A percentile compares a stretch with the other conserved stretches of the same genome.
phyloP scores from a whole-genome alignment of 2,329 filamentous ascomycete genomes.

The Metarhizium anisopliae region DNA sequence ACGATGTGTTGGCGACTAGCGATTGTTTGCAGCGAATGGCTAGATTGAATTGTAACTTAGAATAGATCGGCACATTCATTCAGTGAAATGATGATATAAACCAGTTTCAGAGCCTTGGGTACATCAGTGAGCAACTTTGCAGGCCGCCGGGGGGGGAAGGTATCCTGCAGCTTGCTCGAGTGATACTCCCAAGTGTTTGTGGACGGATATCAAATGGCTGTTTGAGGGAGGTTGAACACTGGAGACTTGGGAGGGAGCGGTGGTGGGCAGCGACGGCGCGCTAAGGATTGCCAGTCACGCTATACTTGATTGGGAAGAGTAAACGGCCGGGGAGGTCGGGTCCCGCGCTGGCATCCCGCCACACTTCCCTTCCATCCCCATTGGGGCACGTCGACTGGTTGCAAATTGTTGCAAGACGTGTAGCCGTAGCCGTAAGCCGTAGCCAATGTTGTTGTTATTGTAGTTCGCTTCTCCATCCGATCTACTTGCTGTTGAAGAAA shows the following conservation, averaged over 20 bases:
- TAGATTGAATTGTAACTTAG: background rate
- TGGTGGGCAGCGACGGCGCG: constrained; percentile 1
- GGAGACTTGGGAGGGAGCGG: constrained; percentile 1
- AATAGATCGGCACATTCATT: background rate
- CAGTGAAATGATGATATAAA: background rate
- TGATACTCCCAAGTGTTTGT: background rate
- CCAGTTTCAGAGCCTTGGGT: background rate
- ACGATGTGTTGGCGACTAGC: background rate
- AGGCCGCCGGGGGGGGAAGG: background rate
- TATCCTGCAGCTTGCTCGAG: background rate
- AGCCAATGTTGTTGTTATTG: background rate
- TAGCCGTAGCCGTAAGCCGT: background rate
- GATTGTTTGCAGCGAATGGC: background rate
- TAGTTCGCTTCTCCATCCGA: background rate
- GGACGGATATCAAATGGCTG: background rate
- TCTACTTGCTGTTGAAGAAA: background rate
- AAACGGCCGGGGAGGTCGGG: constrained; percentile 8
- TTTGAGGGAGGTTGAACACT: constrained; percentile 4
- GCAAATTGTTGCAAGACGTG: background rate
- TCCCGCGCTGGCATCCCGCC: constrained; percentile 4
- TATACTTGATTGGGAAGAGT: constrained; percentile 9
- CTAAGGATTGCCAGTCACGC: constrained; percentile 3
- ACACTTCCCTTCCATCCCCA: background rate
- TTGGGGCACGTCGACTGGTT: background rate
- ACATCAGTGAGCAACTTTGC: background rate